Evolutionary conservation across 805 yeast genomes (phyloP).

Genomic region (Zygotorulaspora danielsina): DNA sequence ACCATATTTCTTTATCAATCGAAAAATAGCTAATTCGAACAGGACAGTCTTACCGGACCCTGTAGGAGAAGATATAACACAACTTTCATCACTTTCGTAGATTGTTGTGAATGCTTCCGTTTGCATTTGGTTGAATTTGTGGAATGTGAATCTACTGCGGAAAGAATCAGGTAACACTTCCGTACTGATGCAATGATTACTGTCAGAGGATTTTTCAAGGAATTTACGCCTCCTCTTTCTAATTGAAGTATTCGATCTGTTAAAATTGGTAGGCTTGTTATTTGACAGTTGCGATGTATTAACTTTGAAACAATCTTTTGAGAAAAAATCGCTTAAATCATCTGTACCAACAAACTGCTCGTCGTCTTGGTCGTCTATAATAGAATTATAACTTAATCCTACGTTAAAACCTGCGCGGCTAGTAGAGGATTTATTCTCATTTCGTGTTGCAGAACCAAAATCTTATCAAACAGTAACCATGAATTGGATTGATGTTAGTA

Average conservation of each 20-base stretch:
- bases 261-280: background rate
- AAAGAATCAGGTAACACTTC: slow-evolving; percentile 38
- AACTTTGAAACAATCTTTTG: too few relatives aligned
- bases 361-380: slow-evolving; percentile 23
- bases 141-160: slow-evolving; percentile 22
- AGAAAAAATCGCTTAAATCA: slow-evolving; percentile 6
- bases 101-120: slow-evolving; percentile 40
- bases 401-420: slow-evolving; percentile 23
- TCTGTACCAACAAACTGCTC: slow-evolving; percentile 6
- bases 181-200: slow-evolving; percentile 8
- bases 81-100: slow-evolving; percentile 38
- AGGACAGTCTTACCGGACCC: slow-evolving; percentile 58
- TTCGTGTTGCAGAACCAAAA: background rate
- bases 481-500: slow-evolving; percentile 1
- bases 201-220: slow-evolving; percentile 5
- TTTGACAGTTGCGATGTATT: slow-evolving; percentile 17
- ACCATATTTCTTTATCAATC: slow-evolving; percentile 26
- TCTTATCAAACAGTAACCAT: background rate
- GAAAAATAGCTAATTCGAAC: slow-evolving; percentile 49
- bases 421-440: slow-evolving; percentile 2
- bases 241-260: background rate
- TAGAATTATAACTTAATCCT: slow-evolving; percentile 19
- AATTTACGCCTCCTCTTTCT: slow-evolving; percentile 5
- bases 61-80: slow-evolving; percentile 52
- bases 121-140: slow-evolving; percentile 47